Conservation (phyloP, 768 basidiomycete species). For the Pulveroboletus sp. region DNA sequence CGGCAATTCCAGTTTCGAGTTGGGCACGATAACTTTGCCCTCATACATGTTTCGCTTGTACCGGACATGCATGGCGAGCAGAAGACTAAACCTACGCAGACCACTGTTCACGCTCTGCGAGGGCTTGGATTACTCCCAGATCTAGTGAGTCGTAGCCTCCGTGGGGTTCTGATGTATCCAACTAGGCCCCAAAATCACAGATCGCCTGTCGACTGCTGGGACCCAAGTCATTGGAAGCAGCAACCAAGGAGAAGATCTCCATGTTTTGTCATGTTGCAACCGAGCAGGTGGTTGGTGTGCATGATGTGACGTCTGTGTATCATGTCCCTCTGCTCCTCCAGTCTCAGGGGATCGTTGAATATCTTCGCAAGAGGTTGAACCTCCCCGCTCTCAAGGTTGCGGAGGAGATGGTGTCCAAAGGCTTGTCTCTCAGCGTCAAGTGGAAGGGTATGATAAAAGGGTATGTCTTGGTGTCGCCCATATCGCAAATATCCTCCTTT, state of each 20-base stretch:
- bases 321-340: slow-evolving; percentile 91
- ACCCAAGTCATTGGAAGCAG: slow-evolving; percentile 71
- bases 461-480: slow-evolving; percentile 38
- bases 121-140: slow-evolving; percentile 92
- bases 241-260: slow-evolving; percentile 93
- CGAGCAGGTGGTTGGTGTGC: slow-evolving; percentile 90
- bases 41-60: slow-evolving; percentile 96
- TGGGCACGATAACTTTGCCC: slow-evolving; percentile 92
- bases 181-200: slow-evolving; percentile 34
- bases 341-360: slow-evolving; percentile 87
- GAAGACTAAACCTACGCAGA: slow-evolving; percentile 98
- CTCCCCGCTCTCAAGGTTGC: slow-evolving; percentile 54
- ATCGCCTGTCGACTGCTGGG: slow-evolving; percentile 89
- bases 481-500: background rate
- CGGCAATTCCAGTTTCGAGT: slow-evolving; percentile 99
- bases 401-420: slow-evolving; percentile 53
- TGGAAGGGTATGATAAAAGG: slow-evolving; percentile 84
- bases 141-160: slow-evolving; percentile 49
- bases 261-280: slow-evolving; percentile 98
- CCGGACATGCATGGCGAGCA: slow-evolving; percentile 98
- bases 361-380: slow-evolving; percentile 77
- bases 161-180: background rate
- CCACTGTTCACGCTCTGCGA: slow-evolving; percentile 88
- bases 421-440: slow-evolving; percentile 57
- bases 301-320: slow-evolving; percentile 95